phyloP scores from a whole-genome alignment of 1,284 basidiomycete species.

The Baeospora myosura region DNA sequence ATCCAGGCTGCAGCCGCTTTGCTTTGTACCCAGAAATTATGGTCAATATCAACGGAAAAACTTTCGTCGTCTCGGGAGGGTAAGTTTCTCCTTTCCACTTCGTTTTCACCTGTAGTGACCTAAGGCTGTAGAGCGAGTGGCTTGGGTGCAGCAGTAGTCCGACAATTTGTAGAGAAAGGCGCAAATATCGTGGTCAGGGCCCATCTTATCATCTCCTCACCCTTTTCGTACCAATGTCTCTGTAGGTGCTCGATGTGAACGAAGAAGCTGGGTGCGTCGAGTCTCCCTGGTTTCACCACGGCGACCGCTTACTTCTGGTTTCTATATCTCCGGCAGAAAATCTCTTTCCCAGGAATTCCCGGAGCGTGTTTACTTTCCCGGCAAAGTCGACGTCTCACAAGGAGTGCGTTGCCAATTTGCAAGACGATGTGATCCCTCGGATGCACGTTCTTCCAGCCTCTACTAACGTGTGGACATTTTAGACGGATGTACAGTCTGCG shows the following conservation, averaged over 20 bases:
- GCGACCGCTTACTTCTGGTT: background rate
- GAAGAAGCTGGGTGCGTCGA: background rate
- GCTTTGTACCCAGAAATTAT: no score
- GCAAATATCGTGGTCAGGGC: background rate
- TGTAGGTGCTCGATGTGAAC: slow-evolving; percentile 1
- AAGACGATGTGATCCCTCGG: background rate
- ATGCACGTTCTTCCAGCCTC: background rate
- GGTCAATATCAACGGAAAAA: background rate
- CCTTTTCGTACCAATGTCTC: background rate
- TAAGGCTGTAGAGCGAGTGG: background rate
- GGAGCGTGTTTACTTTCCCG: background rate
- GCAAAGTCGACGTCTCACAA: slow-evolving; percentile 1
- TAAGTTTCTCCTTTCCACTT: background rate
- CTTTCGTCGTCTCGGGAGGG: slow-evolving; percentile 2
- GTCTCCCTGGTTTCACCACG: background rate
- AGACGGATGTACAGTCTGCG: background rate
- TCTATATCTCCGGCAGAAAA: background rate
- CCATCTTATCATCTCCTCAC: background rate
- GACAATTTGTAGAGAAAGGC: background rate
- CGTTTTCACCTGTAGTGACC: background rate
- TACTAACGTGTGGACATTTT: background rate
- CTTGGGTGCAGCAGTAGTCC: background rate
- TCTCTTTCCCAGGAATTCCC: background rate
- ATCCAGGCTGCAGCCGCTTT: no score
- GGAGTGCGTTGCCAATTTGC: background rate